Conservation (phyloP, 192 early-diverging fungal species). For the Podila horticola region DNA sequence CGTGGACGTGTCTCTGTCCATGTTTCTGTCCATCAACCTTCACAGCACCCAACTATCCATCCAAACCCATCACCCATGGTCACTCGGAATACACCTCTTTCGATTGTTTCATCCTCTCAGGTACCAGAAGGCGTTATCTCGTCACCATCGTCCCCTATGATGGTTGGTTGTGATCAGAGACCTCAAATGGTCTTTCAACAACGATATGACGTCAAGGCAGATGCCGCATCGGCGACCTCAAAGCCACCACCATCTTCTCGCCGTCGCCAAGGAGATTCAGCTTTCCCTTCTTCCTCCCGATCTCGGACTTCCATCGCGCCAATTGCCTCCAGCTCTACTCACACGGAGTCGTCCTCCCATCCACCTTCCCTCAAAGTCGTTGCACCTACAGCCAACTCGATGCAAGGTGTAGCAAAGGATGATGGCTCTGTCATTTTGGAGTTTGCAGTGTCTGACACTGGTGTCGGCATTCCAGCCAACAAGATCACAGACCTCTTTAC, state of each 20-base stretch:
- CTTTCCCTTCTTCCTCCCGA: not conserved
- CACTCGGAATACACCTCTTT: constrained; percentile 10
- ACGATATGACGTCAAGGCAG: constrained; percentile 42
- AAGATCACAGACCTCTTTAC: constrained; percentile 63
- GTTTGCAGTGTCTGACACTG: constrained; percentile 49
- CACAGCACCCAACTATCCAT: constrained; percentile 28
- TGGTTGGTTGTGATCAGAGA: constrained; percentile 27
- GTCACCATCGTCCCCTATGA: constrained; percentile 36
- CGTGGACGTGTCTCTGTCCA: constrained; percentile 38
- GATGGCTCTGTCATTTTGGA: constrained; percentile 46
- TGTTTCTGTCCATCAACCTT: constrained; percentile 34
- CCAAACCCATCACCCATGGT: constrained; percentile 22
- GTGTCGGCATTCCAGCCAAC: constrained; percentile 48
- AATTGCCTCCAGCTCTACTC: constrained; percentile 7
- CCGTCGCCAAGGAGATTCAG: constrained; percentile 17
- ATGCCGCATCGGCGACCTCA: not conserved
- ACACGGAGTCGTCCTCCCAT: not conserved
- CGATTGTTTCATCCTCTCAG: not conserved
- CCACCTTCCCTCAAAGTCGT: constrained; percentile 36
- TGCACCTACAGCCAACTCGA: constrained; percentile 46
- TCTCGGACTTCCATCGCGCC: not conserved
- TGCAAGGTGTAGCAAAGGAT: constrained; percentile 27
- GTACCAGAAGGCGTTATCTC: not conserved
- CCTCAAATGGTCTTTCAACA: constrained; percentile 47
- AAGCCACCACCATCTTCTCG: constrained; percentile 29